Conservation (phyloP, 139 green algal species). For the Micractinium sp. region DNA sequence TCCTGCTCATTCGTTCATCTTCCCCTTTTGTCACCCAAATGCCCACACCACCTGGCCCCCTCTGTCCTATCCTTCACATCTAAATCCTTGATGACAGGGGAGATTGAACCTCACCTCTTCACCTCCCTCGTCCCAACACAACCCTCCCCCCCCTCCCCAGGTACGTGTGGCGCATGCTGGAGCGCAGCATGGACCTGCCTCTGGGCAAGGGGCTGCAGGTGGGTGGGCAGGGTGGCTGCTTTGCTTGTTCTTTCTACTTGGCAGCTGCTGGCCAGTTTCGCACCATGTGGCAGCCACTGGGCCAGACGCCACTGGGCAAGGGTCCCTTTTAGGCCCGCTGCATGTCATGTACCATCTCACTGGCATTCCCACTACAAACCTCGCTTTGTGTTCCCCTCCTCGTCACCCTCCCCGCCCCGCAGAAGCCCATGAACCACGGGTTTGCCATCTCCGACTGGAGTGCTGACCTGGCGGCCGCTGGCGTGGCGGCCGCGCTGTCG, state of each 20-base stretch:
- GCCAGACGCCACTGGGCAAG: no score
- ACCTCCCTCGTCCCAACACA: not conserved
- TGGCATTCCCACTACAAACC: not conserved
- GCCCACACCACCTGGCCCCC: no score
- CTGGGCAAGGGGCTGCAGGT: slow-evolving; percentile 70
- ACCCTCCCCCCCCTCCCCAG: not conserved
- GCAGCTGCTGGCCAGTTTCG: not conserved
- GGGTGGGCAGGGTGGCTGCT: not conserved
- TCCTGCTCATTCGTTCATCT: no score
- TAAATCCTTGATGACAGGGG: no score
- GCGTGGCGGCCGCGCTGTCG: not conserved
- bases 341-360: not conserved
- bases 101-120: no score
- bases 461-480: slow-evolving; percentile 5
- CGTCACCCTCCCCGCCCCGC: not conserved
- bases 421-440: slow-evolving; percentile 84
- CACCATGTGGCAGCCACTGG: no score
- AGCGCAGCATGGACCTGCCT: slow-evolving; percentile 53
- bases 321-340: no score
- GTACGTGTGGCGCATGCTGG: slow-evolving; percentile 76
- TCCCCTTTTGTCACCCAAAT: no score
- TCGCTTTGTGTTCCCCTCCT: not conserved
- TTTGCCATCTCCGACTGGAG: slow-evolving; percentile 38
- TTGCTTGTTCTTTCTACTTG: not conserved
- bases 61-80: no score